Percentiles rank a stretch among this genome's conserved stretches.
Conservation (phyloP, 352 stramenopile genomes). For the Phytophthora pini region DNA sequence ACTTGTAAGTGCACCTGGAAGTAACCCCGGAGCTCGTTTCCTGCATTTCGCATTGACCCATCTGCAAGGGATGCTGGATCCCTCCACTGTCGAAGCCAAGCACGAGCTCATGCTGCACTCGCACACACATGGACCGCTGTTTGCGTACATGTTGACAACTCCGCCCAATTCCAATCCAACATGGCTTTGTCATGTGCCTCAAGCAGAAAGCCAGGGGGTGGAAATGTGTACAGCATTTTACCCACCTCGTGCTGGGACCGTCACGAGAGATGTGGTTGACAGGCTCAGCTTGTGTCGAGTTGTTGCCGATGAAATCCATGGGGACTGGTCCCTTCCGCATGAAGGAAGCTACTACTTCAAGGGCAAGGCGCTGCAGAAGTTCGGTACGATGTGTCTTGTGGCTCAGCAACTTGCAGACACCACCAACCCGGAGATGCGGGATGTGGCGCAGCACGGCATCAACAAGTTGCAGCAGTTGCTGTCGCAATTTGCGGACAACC, state of each 20-base stretch:
- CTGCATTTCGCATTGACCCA: constrained; percentile 79
- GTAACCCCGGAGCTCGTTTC: constrained; percentile 40
- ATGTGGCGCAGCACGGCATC: constrained; percentile 55
- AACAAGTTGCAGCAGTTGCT: constrained; percentile 56
- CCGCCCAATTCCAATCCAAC: constrained; percentile 21
- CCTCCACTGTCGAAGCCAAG: constrained; percentile 42
- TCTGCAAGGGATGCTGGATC: constrained; percentile 61
- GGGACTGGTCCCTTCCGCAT: constrained; percentile 65
- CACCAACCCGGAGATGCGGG: constrained; percentile 54
- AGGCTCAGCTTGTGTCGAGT: constrained; percentile 48
- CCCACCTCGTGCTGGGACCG: constrained; percentile 33
- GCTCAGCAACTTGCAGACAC: constrained; percentile 64
- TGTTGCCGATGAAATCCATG: constrained; percentile 68
- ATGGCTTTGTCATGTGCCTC: constrained; percentile 62
- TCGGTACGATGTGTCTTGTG: constrained; percentile 79
- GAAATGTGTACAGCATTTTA: constrained; percentile 62
- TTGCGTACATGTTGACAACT: constrained; percentile 51
- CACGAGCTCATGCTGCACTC: constrained; percentile 69
- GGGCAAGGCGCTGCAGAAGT: constrained; percentile 81
- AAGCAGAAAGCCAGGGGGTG: constrained; percentile 45
- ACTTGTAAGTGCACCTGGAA: constrained; percentile 35
- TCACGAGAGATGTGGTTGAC: constrained; percentile 46
- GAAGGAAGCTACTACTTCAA: constrained; percentile 90
- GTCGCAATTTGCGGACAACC: constrained; percentile 50
- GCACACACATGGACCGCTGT: constrained; percentile 76